A percentile compares a stretch with the other conserved stretches of the same genome.
Evolutionary conservation across 139 green algal genomes (phyloP).

Genomic region (Chlorella sp.): DNA sequence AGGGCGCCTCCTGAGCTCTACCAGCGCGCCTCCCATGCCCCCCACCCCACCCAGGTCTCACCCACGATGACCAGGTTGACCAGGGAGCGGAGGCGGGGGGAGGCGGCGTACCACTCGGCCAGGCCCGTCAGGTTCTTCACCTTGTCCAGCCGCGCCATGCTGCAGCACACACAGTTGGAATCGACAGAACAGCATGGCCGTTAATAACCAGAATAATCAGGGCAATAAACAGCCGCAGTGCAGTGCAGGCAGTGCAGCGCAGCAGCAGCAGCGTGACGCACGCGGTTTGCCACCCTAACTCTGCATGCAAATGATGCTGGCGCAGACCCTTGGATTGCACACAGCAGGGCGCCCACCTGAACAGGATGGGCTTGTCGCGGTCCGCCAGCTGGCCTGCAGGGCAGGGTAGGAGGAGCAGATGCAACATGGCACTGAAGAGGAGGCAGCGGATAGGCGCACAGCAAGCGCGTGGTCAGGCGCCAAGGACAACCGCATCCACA

Average conservation of each 20-base stretch:
- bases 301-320: neutral
- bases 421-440: neutral
- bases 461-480: too few relatives aligned
- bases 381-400: slow-evolving; percentile 60
- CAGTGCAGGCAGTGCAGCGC: neutral
- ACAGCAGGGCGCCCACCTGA: slow-evolving; percentile 41
- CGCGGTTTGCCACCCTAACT: neutral
- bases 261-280: neutral
- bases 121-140: slow-evolving; percentile 91
- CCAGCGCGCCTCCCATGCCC: neutral
- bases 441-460: too few relatives aligned
- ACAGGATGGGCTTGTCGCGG: slow-evolving; percentile 79
- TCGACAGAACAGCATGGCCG: too few relatives aligned
- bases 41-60: neutral
- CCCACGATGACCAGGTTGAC: slow-evolving; percentile 86
- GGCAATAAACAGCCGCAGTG: too few relatives aligned
- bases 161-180: neutral
- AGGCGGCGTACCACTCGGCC: slow-evolving; percentile 69
- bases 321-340: too few relatives aligned
- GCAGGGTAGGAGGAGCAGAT: neutral
- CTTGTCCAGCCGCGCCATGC: slow-evolving; percentile 70
- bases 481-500: too few relatives aligned
- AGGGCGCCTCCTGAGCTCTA: too few relatives aligned
- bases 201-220: too few relatives aligned
- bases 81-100: slow-evolving; percentile 59